These are phyloP conservation scores for Phialophora chinensis DNA, from an alignment of 2,329 filamentous ascomycete species.

Conservation along the genomic window DNA sequence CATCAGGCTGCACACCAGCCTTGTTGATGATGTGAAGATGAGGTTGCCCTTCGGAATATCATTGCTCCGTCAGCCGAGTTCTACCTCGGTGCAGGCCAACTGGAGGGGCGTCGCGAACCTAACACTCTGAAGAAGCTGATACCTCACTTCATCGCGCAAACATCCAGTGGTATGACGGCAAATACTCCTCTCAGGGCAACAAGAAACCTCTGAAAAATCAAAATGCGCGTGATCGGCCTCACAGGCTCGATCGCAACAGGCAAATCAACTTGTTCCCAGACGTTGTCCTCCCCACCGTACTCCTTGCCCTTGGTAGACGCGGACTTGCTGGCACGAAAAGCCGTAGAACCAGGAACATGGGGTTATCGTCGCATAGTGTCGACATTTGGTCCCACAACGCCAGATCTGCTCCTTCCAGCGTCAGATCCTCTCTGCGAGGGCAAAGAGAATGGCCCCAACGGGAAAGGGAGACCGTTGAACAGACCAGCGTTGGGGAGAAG, in stretches of 20 bases:
- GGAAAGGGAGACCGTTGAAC: conserved; percentile 76
- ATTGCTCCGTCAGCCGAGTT: conserved; percentile 4
- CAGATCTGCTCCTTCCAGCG: conserved; percentile 76
- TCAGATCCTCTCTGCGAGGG: conserved; percentile 48
- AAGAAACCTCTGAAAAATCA: conserved; percentile 1
- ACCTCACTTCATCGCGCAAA: neutral
- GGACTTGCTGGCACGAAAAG: conserved; percentile 87
- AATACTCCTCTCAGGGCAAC: neutral
- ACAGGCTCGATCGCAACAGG: conserved; percentile 98
- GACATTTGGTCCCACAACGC: conserved; percentile 81
- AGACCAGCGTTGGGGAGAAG: conserved; percentile 80
- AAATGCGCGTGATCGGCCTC: conserved; percentile 91
- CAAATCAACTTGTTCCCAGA: conserved; percentile 90
- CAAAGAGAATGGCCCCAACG: conserved; percentile 43
- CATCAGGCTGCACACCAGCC: conserved; percentile 19
- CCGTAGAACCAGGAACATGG: conserved; percentile 87
- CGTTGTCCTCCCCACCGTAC: conserved; percentile 81
- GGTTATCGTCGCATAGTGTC: conserved; percentile 83
- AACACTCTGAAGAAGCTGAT: neutral
- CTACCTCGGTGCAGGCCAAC: conserved; percentile 10
- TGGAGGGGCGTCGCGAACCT: neutral
- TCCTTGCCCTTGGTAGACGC: conserved; percentile 91
- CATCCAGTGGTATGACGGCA: neutral
- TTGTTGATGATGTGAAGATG: neutral
- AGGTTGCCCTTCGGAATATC: neutral